A percentile compares a stretch with the other conserved stretches of the same genome.
Conservation (phyloP, 2,329 filamentous ascomycete genomes). For the Exophiala xenobiotica region DNA sequence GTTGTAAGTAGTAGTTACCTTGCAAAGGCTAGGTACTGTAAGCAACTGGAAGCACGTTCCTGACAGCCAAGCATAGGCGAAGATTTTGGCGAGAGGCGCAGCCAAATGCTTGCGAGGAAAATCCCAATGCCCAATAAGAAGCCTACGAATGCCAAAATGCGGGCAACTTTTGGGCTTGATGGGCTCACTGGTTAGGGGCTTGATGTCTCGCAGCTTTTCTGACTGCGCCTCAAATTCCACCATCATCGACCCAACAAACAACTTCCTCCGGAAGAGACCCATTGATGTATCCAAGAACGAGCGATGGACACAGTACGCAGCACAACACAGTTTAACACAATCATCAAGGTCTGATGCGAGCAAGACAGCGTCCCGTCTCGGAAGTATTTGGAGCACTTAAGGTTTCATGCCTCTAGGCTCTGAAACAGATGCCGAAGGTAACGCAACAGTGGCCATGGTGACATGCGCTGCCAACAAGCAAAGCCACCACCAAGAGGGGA, state of each 20-base stretch:
- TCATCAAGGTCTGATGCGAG: no score
- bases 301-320: background rate
- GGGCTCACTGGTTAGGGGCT: no score
- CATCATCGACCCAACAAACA: background rate
- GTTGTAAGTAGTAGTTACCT: no score
- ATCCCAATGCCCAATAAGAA: background rate
- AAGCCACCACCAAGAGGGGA: constrained; percentile 7
- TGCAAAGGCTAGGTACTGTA: no score
- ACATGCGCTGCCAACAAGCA: background rate
- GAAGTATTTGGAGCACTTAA: no score
- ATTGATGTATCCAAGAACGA: background rate
- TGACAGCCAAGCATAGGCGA: background rate
- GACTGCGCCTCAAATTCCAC: constrained; percentile 8
- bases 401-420: background rate
- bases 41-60: no score
- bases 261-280: background rate
- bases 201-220: no score
- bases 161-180: no score
- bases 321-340: no score
- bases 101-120: background rate
- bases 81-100: background rate
- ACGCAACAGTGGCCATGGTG: background rate
- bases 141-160: no score
- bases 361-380: no score
- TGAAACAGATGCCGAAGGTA: background rate